These are phyloP conservation scores for Phytopythium delawarense DNA, from an alignment of 352 stramenopile genomes.

Conservation along the genomic window DNA sequence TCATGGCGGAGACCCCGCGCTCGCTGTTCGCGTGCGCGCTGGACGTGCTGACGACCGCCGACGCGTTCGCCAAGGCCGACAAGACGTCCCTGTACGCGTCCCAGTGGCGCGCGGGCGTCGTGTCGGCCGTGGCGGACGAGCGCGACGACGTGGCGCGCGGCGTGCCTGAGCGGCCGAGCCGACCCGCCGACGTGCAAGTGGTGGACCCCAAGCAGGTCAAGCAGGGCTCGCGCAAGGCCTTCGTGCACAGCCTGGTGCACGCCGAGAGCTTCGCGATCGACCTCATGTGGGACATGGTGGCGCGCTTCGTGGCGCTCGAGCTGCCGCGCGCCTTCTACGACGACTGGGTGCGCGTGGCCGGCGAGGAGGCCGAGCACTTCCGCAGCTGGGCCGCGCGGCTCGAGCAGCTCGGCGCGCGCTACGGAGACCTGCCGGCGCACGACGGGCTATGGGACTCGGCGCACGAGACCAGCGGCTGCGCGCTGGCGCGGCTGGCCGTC, in stretches of 20 bases:
- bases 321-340: slow-evolving; percentile 51
- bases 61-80: slow-evolving; percentile 29
- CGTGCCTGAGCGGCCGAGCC: slow-evolving; percentile 38
- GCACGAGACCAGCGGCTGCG: slow-evolving; percentile 30
- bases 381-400: slow-evolving; percentile 43
- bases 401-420: slow-evolving; percentile 38
- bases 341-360: slow-evolving; percentile 50
- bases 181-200: slow-evolving; percentile 39
- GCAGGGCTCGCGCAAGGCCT: slow-evolving; percentile 43
- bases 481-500: slow-evolving; percentile 40
- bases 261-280: slow-evolving; percentile 63
- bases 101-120: slow-evolving; percentile 27
- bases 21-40: slow-evolving; percentile 37
- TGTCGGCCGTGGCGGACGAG: slow-evolving; percentile 19
- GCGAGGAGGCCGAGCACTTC: slow-evolving; percentile 52
- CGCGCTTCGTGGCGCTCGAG: slow-evolving; percentile 39
- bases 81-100: slow-evolving; percentile 33
- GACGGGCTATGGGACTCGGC: slow-evolving; percentile 52
- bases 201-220: slow-evolving; percentile 40
- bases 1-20: neutral
- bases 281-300: slow-evolving; percentile 63
- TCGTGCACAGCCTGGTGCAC: slow-evolving; percentile 49
- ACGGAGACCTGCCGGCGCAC: slow-evolving; percentile 43
- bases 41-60: slow-evolving; percentile 34
- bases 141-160: slow-evolving; percentile 28